These are phyloP conservation scores for Ustilago sp. DNA, from an alignment of 1,284 basidiomycete genomes.

Conservation along the genomic window DNA sequence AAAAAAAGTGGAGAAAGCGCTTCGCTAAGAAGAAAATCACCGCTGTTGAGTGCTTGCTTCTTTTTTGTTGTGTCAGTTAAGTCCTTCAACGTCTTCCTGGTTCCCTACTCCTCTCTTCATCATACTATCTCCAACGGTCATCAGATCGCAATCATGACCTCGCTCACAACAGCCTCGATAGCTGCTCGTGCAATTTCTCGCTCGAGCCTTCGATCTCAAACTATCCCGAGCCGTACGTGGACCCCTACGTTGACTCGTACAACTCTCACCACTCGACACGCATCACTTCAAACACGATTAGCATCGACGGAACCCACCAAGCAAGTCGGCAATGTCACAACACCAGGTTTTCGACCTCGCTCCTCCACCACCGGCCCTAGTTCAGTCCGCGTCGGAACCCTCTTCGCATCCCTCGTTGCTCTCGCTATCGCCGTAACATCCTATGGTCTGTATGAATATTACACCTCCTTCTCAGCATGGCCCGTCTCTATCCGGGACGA, in stretches of 20 bases:
- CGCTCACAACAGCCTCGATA: conserved; percentile 14
- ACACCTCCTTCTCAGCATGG: conserved; percentile 67
- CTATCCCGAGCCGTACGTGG: background rate
- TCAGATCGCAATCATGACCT: conserved; percentile 9
- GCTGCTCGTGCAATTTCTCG: conserved; percentile 8
- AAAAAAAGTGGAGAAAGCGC: conserved; percentile 4
- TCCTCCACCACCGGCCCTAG: conserved; percentile 26
- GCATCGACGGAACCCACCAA: conserved; percentile 17
- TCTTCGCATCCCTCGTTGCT: conserved; percentile 52
- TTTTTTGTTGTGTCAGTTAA: conserved; percentile 8
- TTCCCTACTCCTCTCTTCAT: background rate
- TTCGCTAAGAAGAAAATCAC: conserved; percentile 8
- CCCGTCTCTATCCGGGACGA: conserved; percentile 65
- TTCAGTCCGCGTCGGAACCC: conserved; percentile 39
- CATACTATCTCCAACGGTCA: background rate
- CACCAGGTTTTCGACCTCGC: conserved; percentile 29
- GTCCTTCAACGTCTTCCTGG: background rate
- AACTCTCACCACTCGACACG: background rate
- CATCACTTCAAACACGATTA: background rate
- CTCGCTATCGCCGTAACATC: conserved; percentile 64
- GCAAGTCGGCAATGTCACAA: conserved; percentile 40
- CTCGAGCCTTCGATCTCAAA: background rate
- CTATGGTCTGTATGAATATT: conserved; percentile 67
- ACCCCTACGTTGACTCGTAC: background rate
- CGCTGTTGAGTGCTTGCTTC: background rate